Evolutionary conservation across 371 early-diverging fungal genomes (phyloP).

Genomic region (Apophysomyces trapeziformis): DNA sequence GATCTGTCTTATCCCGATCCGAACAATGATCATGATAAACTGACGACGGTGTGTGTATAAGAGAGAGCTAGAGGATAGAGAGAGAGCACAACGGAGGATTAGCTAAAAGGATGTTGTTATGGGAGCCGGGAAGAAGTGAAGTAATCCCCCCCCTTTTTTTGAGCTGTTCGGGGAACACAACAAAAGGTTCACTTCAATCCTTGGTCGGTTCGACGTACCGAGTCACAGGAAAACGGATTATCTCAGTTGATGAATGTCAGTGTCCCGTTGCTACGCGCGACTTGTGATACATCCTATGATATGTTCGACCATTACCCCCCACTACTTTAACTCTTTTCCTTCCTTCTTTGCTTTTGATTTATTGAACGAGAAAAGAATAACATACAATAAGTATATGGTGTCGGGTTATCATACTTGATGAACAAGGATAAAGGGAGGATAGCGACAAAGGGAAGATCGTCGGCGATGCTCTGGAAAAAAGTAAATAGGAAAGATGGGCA

Average conservation of each 20-base stretch:
- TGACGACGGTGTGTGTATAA: neutral
- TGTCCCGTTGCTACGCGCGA: slow-evolving; percentile 8
- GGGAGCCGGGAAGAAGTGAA: too few species aligned
- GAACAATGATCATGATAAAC: slow-evolving; percentile 9
- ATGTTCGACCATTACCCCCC: neutral
- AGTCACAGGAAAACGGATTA: slow-evolving; percentile 1
- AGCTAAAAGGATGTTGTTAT: neutral
- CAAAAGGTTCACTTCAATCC: slow-evolving; percentile 3
- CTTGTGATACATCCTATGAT: slow-evolving; percentile 9
- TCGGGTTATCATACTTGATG: neutral
- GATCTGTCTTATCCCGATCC: slow-evolving; percentile 9
- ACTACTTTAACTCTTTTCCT: neutral
- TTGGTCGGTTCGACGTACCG: slow-evolving; percentile 6
- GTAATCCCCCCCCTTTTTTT: neutral
- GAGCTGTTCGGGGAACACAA: slow-evolving; percentile 10
- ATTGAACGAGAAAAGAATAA: neutral
- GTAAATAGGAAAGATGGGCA: neutral
- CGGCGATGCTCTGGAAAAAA: slow-evolving; percentile 8
- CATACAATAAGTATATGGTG: neutral
- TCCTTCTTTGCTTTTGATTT: neutral
- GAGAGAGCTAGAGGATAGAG: neutral
- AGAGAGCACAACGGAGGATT: neutral
- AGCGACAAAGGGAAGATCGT: neutral
- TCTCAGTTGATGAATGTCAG: slow-evolving; percentile 8
- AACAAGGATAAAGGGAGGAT: too few species aligned